Conservation (phyloP, 495 filamentous ascomycete species). For the Penicillium mononematosum region DNA sequence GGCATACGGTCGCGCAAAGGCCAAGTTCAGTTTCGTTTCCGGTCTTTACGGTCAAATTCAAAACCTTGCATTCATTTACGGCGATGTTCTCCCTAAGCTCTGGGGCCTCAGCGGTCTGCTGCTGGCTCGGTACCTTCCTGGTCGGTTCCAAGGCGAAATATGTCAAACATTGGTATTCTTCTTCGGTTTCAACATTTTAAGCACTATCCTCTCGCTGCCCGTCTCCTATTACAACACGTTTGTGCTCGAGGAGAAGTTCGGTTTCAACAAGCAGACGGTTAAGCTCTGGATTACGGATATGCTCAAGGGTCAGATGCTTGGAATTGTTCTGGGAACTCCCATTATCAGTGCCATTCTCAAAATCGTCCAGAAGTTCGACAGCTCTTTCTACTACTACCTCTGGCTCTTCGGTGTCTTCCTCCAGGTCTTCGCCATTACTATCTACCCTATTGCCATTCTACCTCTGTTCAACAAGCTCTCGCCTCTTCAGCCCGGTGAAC, state of each 20-base stretch:
- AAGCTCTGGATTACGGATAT: conserved; percentile 87
- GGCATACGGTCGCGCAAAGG: conserved; percentile 94
- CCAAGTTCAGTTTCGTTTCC: conserved; percentile 77
- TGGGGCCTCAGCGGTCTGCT: conserved; percentile 79
- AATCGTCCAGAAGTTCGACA: conserved; percentile 89
- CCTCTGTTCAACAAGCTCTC: conserved; percentile 98
- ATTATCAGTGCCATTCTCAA: conserved; percentile 85
- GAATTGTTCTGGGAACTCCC: conserved; percentile 74
- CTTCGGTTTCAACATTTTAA: conserved; percentile 78
- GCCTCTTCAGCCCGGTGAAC: conserved; percentile 77
- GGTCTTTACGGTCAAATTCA: conserved; percentile 82
- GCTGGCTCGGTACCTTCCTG: conserved; percentile 69
- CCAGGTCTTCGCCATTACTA: conserved; percentile 89
- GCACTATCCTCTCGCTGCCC: conserved; percentile 74
- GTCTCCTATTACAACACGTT: conserved; percentile 89
- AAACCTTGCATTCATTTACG: conserved; percentile 84
- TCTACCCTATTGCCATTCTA: conserved; percentile 92
- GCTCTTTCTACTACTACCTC: conserved; percentile 93
- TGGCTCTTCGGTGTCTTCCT: conserved; percentile 88
- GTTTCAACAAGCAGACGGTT: conserved; percentile 96
- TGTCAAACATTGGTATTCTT: conserved; percentile 91
- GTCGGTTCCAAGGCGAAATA: conserved; percentile 85
- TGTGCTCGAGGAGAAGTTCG: conserved; percentile 93
- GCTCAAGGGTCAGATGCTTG: conserved; percentile 84
- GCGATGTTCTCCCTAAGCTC: conserved; percentile 83